Conservation (phyloP, 768 basidiomycete genomes). For the Mycena alexandri region DNA sequence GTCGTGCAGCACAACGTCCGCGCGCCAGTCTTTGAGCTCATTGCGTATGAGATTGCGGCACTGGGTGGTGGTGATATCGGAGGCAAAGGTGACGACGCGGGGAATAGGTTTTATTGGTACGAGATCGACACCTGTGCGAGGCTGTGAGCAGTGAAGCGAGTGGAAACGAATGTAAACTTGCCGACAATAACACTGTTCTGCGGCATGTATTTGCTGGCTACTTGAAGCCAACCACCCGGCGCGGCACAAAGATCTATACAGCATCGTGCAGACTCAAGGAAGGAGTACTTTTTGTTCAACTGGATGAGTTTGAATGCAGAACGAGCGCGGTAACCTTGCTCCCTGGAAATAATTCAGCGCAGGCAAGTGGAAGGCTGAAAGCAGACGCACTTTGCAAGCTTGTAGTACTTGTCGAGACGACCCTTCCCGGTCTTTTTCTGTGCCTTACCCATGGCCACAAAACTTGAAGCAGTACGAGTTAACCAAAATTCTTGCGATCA, state of each 20-base stretch:
- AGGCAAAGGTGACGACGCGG: slow-evolving; percentile 88
- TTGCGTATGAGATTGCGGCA: slow-evolving; percentile 89
- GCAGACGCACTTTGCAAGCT: slow-evolving; percentile 84
- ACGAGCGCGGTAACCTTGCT: slow-evolving; percentile 99
- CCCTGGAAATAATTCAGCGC: slow-evolving; percentile 61
- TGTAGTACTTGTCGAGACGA: slow-evolving; percentile 97
- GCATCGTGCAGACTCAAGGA: slow-evolving; percentile 90
- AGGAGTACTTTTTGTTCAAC: slow-evolving; percentile 96
- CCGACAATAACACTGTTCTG: slow-evolving; percentile 92
- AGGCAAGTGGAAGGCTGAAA: slow-evolving; percentile 20
- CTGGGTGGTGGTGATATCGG: slow-evolving; percentile 93
- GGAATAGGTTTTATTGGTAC: slow-evolving; percentile 97
- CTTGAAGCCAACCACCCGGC: slow-evolving; percentile 99
- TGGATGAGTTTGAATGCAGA: slow-evolving; percentile 99
- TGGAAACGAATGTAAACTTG: slow-evolving; percentile 49
- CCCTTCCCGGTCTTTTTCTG: slow-evolving; percentile 98
- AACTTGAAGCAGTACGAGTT: slow-evolving; percentile 10
- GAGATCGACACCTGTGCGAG: slow-evolving; percentile 85
- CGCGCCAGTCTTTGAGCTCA: slow-evolving; percentile 98
- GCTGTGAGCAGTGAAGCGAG: slow-evolving; percentile 28
- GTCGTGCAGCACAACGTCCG: slow-evolving; percentile 97
- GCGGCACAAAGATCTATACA: slow-evolving; percentile 99
- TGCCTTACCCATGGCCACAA: slow-evolving; percentile 73
- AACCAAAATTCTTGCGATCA: slow-evolving; percentile 1
- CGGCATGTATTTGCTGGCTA: slow-evolving; percentile 98